Evolutionary conservation across 1,284 basidiomycete species (phyloP), one percentile per base, ranked within the genome.

Genomic region (Earliella scabrosa): DNA sequence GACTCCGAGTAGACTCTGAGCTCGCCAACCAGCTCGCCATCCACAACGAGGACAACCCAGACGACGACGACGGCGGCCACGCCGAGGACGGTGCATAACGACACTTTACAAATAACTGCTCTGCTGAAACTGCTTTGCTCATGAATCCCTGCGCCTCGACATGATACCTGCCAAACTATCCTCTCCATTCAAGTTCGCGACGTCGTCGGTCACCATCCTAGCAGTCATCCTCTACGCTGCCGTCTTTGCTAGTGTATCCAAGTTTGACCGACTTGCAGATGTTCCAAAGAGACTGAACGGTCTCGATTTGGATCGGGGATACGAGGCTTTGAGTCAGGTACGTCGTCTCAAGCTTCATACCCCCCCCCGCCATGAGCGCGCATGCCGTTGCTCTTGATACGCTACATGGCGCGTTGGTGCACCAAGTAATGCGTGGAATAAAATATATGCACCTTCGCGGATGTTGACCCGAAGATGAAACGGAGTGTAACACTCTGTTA

Each of bases 241-340:
- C 1, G 72, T 88, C 49, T 83, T 87, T 58, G 68, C 69, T 13
- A 71, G 78, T n/a, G 77, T 89, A 2, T 68, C 82, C 10, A 61
- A 80, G 21, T 82, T 82, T 6, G 85, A 90, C 67, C 69, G 79
- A 32, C 76, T 86, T 6, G 78, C 82, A 0, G 54, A 65, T 16
- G 71, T 85, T 9, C 82, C 83, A 0, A 71, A 71, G 39, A 63
- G 80, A 50, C 77, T 78, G 40, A 67, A 72, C 20, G 86, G 82
- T 2, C 69, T 91, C 48, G 72, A 86, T 66, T 58, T 90, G 41
- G 73, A 80, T 36, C 71, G 77, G 45, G 87, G 88, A 6, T 87
- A 82, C 67, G 71, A 72, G 35, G 87, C 91, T 60, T 72, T 91
- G 35, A 82, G 87, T 60, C 64, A 72, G 61, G 87, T 86, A 67